Base-by-base conservation (phyloP, 495 filamentous ascomycete species). In the Penicillium canariense region DNA sequence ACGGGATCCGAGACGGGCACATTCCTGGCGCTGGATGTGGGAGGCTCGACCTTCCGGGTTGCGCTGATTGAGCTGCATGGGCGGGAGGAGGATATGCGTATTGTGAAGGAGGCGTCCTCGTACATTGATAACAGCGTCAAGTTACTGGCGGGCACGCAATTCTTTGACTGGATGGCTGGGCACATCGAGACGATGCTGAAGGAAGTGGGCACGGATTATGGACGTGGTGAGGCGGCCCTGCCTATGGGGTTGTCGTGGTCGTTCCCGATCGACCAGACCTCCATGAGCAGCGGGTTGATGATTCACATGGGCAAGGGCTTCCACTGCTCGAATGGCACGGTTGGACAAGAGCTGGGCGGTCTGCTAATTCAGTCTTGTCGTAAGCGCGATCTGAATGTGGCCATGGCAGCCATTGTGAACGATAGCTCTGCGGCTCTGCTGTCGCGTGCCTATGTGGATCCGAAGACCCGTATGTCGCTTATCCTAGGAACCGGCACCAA, bases 401-500 rank as follows among this genome's bases (percentile, higher is more conserved):
- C 69, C 35, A 68, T 96, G 54, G 78, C 85, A 30, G 89, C 89
- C 8, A 91, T 96, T 63, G 79, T 89, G 20, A 96, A 96, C 65
- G 91, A 96, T 55, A 82, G 89, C 17, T 89, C 91, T 14, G 87
- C 91, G 1, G 87, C 90, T 11, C 77, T 96, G 30, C 84, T 94
- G 5, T 88, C 89, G 4, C 83, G 87, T 47, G 84, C 89, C 43
- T 91, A 92, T 62, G 68, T 82, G 18, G 80, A 83, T 22, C 72
- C 79, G 15, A 78, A 83, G 48, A 81, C 86, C 1, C 76, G 77
- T 38, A 84, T 91, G 81, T 90, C 88, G 5, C 74, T 94, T 8
- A 93, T 96, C 47, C 82, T 90, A 9, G 91, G 90, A 7, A 96
- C 91, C 0, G 91, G 91, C 26, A 88, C 87, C 54, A 96, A 96